A percentile compares a stretch with the other conserved stretches of the same genome.
Evolutionary conservation across 2,329 filamentous ascomycete genomes (phyloP).

Genomic region (Phyllachora maydis): DNA sequence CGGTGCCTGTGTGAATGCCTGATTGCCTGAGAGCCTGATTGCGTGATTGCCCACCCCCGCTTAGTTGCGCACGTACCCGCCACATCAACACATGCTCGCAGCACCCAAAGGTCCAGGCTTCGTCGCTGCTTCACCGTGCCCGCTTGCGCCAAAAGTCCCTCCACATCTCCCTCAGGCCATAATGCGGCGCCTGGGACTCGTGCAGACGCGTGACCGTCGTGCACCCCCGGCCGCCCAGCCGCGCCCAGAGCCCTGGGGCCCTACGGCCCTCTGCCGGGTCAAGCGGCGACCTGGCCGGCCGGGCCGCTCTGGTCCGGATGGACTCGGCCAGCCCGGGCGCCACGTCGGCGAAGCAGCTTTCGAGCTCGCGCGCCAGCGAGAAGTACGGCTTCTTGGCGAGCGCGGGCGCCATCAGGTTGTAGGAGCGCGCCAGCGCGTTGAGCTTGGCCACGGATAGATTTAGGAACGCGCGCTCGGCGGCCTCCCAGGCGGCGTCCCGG

Average conservation of each 20-base stretch:
- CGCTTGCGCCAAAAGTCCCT: constrained; percentile 63
- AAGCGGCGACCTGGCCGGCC: constrained; percentile 17
- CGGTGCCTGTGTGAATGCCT: too few relatives aligned
- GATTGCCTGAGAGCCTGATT: too few relatives aligned
- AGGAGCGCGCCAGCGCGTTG: constrained; percentile 63
- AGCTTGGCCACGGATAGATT: constrained; percentile 56
- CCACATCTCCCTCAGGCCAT: constrained; percentile 83
- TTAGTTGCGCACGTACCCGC: too few relatives aligned
- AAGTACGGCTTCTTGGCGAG: constrained; percentile 89
- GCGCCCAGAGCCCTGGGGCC: constrained; percentile 36
- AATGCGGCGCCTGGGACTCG: constrained; percentile 55
- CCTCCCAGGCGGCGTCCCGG: constrained; percentile 59
- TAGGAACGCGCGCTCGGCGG: constrained; percentile 54
- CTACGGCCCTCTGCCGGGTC: constrained; percentile 17
- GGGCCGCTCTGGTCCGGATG: constrained; percentile 47
- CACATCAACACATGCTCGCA: too few relatives aligned
- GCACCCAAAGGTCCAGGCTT: too few relatives aligned
- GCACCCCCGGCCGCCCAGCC: constrained; percentile 27
- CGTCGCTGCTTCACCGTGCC: too few relatives aligned
- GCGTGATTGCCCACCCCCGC: too few relatives aligned
- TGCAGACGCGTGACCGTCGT: constrained; percentile 44
- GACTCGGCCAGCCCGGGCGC: constrained; percentile 54
- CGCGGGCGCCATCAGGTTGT: constrained; percentile 87
- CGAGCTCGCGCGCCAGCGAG: constrained; percentile 61
- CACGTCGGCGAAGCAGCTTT: constrained; percentile 65